A percentile compares a stretch with the other conserved stretches of the same genome.
These are phyloP conservation scores for Trichoderma endophyticum DNA, from an alignment of 2,329 filamentous ascomycete genomes.

Conservation along the genomic window DNA sequence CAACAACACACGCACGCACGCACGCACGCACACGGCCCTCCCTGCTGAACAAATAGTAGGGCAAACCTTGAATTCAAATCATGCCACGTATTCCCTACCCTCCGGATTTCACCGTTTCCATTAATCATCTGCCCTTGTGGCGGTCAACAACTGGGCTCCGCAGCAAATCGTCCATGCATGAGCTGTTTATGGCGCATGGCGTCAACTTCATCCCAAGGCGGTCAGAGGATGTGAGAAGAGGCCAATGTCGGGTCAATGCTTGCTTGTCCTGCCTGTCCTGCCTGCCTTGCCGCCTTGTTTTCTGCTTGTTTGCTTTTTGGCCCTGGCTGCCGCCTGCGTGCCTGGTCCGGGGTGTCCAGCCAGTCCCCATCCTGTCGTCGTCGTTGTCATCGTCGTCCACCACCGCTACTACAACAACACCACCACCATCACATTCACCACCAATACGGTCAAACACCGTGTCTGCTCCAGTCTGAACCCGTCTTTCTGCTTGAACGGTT, in stretches of 20 bases:
- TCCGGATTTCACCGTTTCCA: conserved; percentile 8
- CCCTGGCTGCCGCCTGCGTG: neutral
- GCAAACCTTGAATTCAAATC: conserved; percentile 2
- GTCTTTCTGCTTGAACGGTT: conserved; percentile 4
- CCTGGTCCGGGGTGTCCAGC: neutral
- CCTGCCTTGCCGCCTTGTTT: neutral
- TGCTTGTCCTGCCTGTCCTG: neutral
- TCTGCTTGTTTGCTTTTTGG: neutral
- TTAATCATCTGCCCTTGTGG: conserved; percentile 15
- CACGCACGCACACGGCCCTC: neutral
- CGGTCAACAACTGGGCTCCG: conserved; percentile 16
- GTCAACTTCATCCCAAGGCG: conserved; percentile 15
- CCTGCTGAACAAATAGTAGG: neutral
- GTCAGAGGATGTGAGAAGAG: conserved; percentile 2
- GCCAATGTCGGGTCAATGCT: conserved; percentile 1
- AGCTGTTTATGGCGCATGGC: conserved; percentile 18
- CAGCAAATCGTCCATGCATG: conserved; percentile 16
- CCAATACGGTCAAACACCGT: neutral
- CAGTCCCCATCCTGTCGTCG: neutral
- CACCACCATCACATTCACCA: conserved; percentile 1
- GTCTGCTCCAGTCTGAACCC: neutral
- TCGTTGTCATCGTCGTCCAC: conserved; percentile 5
- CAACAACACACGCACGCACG: neutral
- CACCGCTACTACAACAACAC: neutral
- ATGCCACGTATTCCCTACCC: conserved; percentile 16